A percentile compares a stretch with the other conserved stretches of the same genome.
Conservation (phyloP, 768 basidiomycete genomes). For the Rhizopogon salebrosus region DNA sequence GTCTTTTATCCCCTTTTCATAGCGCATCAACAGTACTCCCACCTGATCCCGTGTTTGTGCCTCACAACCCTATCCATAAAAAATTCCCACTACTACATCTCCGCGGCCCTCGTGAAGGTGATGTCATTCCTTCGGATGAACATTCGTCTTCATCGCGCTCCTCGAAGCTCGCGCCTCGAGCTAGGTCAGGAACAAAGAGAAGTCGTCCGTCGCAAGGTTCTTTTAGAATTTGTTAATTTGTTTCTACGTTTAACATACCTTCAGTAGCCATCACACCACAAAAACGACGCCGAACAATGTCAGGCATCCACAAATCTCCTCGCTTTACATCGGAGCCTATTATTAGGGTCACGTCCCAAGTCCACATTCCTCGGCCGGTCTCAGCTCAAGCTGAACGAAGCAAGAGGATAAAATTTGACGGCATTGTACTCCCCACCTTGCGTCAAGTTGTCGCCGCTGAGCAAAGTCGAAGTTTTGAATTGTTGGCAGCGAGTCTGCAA, state of each 20-base stretch:
- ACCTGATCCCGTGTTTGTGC: neutral
- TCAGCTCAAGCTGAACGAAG: slow-evolving; percentile 17
- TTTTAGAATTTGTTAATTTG: slow-evolving; percentile 5
- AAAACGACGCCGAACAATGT: slow-evolving; percentile 17
- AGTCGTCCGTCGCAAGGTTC: neutral
- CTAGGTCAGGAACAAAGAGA: neutral
- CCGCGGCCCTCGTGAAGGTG: neutral
- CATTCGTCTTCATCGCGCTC: neutral
- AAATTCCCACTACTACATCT: neutral
- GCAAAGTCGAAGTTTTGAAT: neutral
- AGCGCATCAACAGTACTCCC: neutral
- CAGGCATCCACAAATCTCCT: slow-evolving; percentile 10
- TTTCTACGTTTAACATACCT: neutral
- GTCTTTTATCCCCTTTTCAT: neutral
- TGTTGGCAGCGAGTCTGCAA: neutral
- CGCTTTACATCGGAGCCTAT: slow-evolving; percentile 25
- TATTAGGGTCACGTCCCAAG: slow-evolving; percentile 17
- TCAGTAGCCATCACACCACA: slow-evolving; percentile 12
- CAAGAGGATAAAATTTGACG: slow-evolving; percentile 23
- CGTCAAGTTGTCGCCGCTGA: slow-evolving; percentile 12
- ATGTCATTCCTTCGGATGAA: neutral
- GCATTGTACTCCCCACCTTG: slow-evolving; percentile 24
- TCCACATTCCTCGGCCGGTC: slow-evolving; percentile 10
- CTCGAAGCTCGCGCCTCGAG: neutral
- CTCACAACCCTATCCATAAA: neutral